Evolutionary conservation across 176 grass and related monocot species (phyloP), one percentile per base, ranked within the genome.

Genomic region (maize (Zea mays)): DNA sequence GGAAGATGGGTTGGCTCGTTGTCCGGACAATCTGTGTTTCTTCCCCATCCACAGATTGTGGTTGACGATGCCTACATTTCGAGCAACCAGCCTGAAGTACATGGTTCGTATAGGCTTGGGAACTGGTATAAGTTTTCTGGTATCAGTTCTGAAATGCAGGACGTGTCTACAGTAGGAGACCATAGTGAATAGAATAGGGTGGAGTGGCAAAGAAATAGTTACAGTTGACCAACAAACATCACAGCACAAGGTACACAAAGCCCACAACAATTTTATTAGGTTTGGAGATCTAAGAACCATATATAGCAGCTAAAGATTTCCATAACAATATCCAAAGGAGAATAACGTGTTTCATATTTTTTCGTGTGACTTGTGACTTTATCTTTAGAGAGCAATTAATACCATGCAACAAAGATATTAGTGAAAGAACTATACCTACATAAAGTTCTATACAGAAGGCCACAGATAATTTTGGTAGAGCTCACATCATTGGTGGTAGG

Each of bases 391-490:
- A 27, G 27, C 27, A 27, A 27, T 27, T 27, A 91, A 62, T 34
- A 85, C 49, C 15, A 38, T 62, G n/a, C 84, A 86, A 67, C 58
- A 85, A 9, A 37, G 72, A 87, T n/a, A 82, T 85, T 62, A 78
- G 71, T 76, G 85, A 82, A 40, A 79, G 81, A 19, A 85, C 81
- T 72, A 75, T 91, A 1, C 65, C 83, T 67, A 79, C 79, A 10
- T 74, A 85, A 10, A 39, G 12, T 4, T 82, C 85, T 10, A 56
- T 91, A 4, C 68, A 91, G 45, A 88, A 88, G 72, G 85, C 89
- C 7, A 88, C 89, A 10, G 36, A 89, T 4, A 89, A 84, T 40
- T 93, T 93, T 35, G 68, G 87, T 35, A 70, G n/a, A 39, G 38
- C 51, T 44, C 84, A 68, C 14, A 67, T 78, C 2, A 16, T 89